A percentile compares a stretch with the other conserved stretches of the same genome.
Conservation (phyloP, 139 green algal genomes). For the Deuterostichococcus epilithicus region DNA sequence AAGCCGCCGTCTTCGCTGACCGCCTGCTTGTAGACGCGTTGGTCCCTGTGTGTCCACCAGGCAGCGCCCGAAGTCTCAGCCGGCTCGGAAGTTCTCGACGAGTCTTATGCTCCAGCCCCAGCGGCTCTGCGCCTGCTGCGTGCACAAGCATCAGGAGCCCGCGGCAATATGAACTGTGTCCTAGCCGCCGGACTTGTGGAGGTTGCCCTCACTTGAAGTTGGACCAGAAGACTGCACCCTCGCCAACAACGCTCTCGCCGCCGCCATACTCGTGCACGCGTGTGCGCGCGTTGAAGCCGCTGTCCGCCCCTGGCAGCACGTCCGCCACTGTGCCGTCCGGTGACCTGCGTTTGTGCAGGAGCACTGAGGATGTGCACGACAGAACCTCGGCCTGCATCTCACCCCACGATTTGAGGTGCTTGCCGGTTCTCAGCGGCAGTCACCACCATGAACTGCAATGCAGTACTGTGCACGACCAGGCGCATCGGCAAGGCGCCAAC, state of each 20-base stretch:
- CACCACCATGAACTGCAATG: too few species aligned
- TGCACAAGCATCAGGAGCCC: not conserved
- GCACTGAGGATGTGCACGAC: not conserved
- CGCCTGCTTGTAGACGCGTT: slow-evolving; percentile 59
- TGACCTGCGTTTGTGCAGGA: slow-evolving; percentile 1
- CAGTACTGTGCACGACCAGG: too few species aligned
- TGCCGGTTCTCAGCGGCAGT: too few species aligned
- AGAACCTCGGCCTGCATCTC: too few species aligned
- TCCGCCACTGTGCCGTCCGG: slow-evolving; percentile 34
- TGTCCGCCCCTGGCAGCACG: slow-evolving; percentile 42
- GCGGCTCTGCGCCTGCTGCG: too few species aligned
- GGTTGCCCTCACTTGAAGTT: slow-evolving; percentile 67
- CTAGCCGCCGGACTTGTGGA: not conserved
- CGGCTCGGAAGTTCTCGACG: too few species aligned
- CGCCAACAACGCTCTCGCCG: slow-evolving; percentile 39
- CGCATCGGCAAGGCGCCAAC: too few species aligned
- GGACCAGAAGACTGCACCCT: slow-evolving; percentile 47
- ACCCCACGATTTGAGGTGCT: too few species aligned
- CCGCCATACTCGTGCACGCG: slow-evolving; percentile 72
- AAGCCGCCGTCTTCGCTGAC: slow-evolving; percentile 1
- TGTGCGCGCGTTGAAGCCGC: slow-evolving; percentile 65
- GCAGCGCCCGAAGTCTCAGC: too few species aligned
- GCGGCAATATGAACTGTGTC: not conserved
- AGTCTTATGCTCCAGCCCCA: too few species aligned
- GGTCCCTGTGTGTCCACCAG: slow-evolving; percentile 39